A percentile compares a stretch with the other conserved stretches of the same genome.
phyloP scores from a whole-genome alignment of 2,329 filamentous ascomycete genomes.

The Xylaria sp. region DNA sequence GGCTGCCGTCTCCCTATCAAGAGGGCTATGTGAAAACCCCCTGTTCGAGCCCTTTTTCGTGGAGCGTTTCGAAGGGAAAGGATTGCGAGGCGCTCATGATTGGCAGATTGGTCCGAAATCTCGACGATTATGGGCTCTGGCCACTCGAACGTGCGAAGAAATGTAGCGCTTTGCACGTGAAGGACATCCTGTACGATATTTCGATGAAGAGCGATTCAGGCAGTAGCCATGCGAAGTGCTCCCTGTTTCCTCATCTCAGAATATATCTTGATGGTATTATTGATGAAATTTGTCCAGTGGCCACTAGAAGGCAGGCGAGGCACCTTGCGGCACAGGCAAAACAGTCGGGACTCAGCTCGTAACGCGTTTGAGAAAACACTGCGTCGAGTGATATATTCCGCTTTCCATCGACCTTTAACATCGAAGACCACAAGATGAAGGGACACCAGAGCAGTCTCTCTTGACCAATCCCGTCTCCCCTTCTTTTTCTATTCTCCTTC shows the following conservation, averaged over 20 bases:
- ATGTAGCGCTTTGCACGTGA: neutral
- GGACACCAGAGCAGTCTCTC: too few relatives aligned
- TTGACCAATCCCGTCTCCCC: too few relatives aligned
- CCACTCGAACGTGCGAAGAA: neutral
- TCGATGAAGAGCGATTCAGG: neutral
- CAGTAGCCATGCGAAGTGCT: neutral
- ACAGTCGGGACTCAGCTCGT: neutral
- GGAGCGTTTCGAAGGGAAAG: neutral
- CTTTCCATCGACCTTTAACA: too few relatives aligned
- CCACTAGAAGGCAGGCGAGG: neutral
- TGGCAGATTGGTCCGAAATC: neutral
- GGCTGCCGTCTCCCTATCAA: too few relatives aligned
- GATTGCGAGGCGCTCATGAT: neutral
- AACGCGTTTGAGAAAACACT: too few relatives aligned
- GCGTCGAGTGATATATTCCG: too few relatives aligned
- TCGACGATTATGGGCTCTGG: neutral
- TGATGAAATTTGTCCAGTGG: neutral
- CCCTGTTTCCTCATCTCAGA: neutral
- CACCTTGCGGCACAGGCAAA: neutral
- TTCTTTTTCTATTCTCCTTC: too few relatives aligned
- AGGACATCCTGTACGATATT: neutral
- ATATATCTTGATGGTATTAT: neutral
- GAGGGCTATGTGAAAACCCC: too few relatives aligned
- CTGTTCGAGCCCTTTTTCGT: neutral
- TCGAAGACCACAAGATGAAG: too few relatives aligned